Evolutionary conservation across 2,329 filamentous ascomycete species (phyloP), one percentile per base, ranked within the genome.

Genomic region (Paecilomyces variotii): DNA sequence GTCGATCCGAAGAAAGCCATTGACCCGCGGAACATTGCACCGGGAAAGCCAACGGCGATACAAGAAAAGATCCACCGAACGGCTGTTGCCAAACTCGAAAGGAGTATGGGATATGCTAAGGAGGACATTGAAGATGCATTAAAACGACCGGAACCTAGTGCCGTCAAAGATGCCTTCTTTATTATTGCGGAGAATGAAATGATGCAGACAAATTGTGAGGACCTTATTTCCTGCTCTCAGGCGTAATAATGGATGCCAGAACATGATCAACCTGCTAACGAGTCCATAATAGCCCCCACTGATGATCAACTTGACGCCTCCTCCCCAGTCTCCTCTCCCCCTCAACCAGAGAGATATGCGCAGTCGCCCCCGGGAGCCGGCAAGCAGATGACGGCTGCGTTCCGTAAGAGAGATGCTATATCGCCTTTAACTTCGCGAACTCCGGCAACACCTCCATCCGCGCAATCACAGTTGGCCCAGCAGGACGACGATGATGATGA

Each of bases 131-230:
- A 97, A 71, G 94, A 97, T 74, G 93, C 94, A 25, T 79, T 99
- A 62, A 88, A 89, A 68, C 91, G 91, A 58, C 87, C 94, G 56
- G 94, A 99, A 72, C 94, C 94, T 11, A 97, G 92, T 59, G 92
- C 94, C 10, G 97, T 99, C 80, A 99, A 99, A 77, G 94, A 99
- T 76, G 94, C 94, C 1, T 99, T 97, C 77, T 87, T 97, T 76
- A 99, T 99, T 72, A 91, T 99, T 27, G 86, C 93, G 56, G 94
- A 99, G 75, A 97, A 97, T 72, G 94, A 97, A 74, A 84, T 97
- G 72, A 97, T 97, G 92, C 89, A 92, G 73, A 87, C 87, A 57
- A 96, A 91, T 72, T 91, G 90, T 95, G 80, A 85, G 90, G 85
- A 24, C 51, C 11, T 30, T 53, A 35, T 14, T 9, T 53, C 24